Evolutionary conservation across 352 stramenopile genomes (phyloP).

Genomic region (Globisporangium iwayamae): DNA sequence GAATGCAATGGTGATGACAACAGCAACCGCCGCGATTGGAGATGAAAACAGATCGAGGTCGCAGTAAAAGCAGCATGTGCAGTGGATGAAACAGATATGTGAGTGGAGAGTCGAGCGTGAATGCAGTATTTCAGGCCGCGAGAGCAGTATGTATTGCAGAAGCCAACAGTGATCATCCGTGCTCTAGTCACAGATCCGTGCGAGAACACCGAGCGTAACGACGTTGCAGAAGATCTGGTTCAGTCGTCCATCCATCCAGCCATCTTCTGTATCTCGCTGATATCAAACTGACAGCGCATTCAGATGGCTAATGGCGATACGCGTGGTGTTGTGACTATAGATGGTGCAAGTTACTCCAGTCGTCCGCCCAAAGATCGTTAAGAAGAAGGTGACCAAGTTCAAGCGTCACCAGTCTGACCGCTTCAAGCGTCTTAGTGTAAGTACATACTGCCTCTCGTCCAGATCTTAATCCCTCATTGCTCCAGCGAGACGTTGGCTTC

Average conservation of each 20-base stretch:
- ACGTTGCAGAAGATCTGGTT: neutral
- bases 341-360: slow-evolving; percentile 91
- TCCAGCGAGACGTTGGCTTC: neutral
- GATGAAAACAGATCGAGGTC: slow-evolving; percentile 7
- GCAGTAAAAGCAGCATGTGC: neutral
- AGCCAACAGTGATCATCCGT: neutral
- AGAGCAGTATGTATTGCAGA: neutral
- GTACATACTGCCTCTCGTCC: slow-evolving; percentile 22
- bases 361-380: slow-evolving; percentile 93
- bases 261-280: neutral
- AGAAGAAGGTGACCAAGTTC: slow-evolving; percentile 99
- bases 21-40: neutral
- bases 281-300: neutral
- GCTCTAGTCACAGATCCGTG: neutral
- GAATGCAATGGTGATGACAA: neutral
- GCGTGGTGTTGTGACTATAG: slow-evolving; percentile 27
- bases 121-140: neutral
- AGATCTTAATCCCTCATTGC: neutral
- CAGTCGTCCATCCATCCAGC: neutral
- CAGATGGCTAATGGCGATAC: neutral
- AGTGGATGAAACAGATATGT: neutral
- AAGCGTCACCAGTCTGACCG: slow-evolving; percentile 98
- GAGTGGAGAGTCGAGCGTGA: neutral
- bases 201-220: neutral
- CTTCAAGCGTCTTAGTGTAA: slow-evolving; percentile 96